Evolutionary conservation across 208 protist species (phyloP), one percentile per base, ranked within the genome.

Genomic region (Naegleria gruberi): DNA sequence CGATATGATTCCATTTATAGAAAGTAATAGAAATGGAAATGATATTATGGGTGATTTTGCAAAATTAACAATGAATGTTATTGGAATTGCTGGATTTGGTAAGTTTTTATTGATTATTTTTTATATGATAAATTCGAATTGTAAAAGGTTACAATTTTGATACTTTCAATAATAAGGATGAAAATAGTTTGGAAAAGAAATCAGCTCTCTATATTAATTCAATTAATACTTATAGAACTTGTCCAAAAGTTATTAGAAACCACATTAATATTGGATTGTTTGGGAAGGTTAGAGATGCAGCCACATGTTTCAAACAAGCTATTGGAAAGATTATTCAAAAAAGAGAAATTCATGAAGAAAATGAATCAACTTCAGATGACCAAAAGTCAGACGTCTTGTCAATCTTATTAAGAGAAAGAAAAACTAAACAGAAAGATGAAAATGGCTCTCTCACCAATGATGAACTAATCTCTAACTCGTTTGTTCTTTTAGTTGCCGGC

Each of bases 401-500:
- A 77, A 15, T 77, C 26, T 37, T 77, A 37, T n/a, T 77, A 8
- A 19, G n/a, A 37, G 65, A 12, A 8, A 26, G 65, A 77, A n/a
- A 77, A 7, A 26, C 26, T 37, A 77, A 37, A 8, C 7, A 77
- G 12, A 77, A 77, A 12, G 26, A 34, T 34, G n/a, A n/a, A n/a
- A 30, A 30, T 17, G 30, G n/a, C 30, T 12, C 6, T 8, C 26
- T 77, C 6, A 77, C 65, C 8, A 26, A 77, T 37, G 42, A 44
- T 37, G 82, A 86, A 86, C 23, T 86, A 44, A 86, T 42, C 6
- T 42, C n/a, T 4, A 73, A 89, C 34, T 55, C 4, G 4, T 89
- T 89, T 82, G 30, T 73, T 26, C 74, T 89, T 0, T 46, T 89
- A 4, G 41, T 89, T 51, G 87, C 87, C 34, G 87, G 87, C 40